Evolutionary conservation across 345 rosid genomes (phyloP).

Genomic region (Ceriops zippeliana): DNA sequence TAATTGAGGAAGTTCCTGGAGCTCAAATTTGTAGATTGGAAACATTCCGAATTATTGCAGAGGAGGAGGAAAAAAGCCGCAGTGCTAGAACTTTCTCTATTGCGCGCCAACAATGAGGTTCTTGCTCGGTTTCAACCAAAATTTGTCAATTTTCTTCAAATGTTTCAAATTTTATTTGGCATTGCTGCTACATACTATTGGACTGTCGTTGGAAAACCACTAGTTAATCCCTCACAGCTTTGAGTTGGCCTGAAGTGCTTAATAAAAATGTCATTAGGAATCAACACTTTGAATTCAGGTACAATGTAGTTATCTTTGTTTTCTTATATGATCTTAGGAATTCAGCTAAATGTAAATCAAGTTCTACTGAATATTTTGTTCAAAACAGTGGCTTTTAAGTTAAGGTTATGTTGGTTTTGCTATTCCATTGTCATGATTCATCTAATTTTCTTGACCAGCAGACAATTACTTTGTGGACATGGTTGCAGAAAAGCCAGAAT

Average conservation of each 20-base stretch:
- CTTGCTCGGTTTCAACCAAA: not conserved
- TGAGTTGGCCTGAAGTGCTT: too few relatives aligned
- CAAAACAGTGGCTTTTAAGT: conserved; percentile 2
- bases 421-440: not conserved
- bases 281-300: too few relatives aligned
- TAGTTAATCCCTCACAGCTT: not conserved
- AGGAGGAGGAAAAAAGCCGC: not conserved
- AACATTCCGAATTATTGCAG: not conserved
- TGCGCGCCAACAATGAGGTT: conserved; percentile 1
- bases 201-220: not conserved
- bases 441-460: not conserved
- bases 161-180: conserved; percentile 11
- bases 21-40: not conserved
- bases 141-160: conserved; percentile 12
- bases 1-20: conserved; percentile 4
- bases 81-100: conserved; percentile 2
- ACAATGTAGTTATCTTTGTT: too few relatives aligned
- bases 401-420: not conserved
- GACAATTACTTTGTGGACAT: not conserved
- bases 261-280: too few relatives aligned
- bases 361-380: not conserved
- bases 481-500: conserved; percentile 27
- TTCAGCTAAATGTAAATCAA: too few relatives aligned
- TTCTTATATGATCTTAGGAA: too few relatives aligned
- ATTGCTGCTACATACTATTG: not conserved